Evolutionary conservation across 2,329 filamentous ascomycete species (phyloP), one percentile per base, ranked within the genome.

Genomic region (Dactylonectria macrodidyma): DNA sequence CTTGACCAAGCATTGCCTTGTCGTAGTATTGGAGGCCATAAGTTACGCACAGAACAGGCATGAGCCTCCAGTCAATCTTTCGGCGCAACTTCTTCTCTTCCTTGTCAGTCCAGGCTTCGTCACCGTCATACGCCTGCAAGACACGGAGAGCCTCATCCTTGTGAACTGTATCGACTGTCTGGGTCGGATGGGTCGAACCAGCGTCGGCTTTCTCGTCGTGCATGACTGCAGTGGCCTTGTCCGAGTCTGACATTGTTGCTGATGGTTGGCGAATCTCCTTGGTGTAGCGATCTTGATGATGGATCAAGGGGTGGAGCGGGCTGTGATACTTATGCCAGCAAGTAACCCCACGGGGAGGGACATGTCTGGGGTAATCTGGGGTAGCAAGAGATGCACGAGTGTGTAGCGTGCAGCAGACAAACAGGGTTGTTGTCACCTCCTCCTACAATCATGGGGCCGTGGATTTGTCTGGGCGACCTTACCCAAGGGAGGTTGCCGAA

Each of bases 1-100:
- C 87, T 70, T 88, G 86, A 1, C 82, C 84, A 16, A 89, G 75
- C 83, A 88, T 87, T 2, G 85, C 85, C 72, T 88, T 86, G 68
- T 86, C 84, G 51, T 85, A 85, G 64, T 85, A 86, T 69, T 85
- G 83, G 19, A 86, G 75, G 0, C 78, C 80, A 65, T 85, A 86
- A 0, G 84, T 85, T 7, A 81, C 71, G 62, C 82, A 84, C 0
- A 87, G 78, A 16, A 87, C 79, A 1, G 84, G 82, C 77, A 86
- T 80, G 1, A 87, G 75, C 19, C 14, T 73, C 72, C 73, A 75
- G 56, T 75, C 73, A 60, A 75, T 59, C 67, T 75, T 75, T 33
- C 78, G 78, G 5, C 80, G 73, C 5, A 86, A 70, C 46, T 74
- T 81, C 56, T 81, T 82, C 71, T 85, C 83, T 66, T 85, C 84